phyloP scores from a whole-genome alignment of 2,329 filamentous ascomycete species.

The Trichoderma citrinoviride region DNA sequence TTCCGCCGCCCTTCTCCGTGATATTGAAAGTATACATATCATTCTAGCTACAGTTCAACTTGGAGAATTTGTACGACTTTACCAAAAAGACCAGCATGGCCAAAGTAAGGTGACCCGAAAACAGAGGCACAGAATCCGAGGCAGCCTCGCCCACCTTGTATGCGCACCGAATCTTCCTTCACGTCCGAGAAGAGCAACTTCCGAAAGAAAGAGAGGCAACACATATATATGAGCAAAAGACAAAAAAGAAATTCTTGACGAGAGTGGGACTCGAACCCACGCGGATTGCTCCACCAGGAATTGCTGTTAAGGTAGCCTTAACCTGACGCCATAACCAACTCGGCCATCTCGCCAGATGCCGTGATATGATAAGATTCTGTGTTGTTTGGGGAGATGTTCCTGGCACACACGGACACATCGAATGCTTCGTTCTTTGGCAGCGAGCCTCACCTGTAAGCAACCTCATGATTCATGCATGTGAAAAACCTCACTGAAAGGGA shows the following conservation, averaged over 20 bases:
- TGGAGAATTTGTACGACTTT: no score
- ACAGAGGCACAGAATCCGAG: no score
- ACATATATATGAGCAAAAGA: neutral
- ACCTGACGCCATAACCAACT: constrained; percentile 24
- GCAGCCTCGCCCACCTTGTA: no score
- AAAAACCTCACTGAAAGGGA: neutral
- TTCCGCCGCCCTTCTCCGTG: no score
- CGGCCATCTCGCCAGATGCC: constrained; percentile 21
- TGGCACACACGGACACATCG: neutral
- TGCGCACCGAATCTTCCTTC: no score
- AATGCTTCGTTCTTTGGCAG: neutral
- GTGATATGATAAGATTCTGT: neutral
- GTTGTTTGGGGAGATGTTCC: constrained; percentile 7
- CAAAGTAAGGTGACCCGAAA: no score
- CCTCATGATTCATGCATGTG: no score
- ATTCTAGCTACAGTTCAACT: no score
- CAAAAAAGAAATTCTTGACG: constrained; percentile 21
- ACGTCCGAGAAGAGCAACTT: no score
- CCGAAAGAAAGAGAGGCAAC: no score
- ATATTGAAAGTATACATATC: no score
- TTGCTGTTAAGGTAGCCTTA: constrained; percentile 24
- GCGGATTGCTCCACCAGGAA: constrained; percentile 24
- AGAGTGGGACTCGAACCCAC: constrained; percentile 26
- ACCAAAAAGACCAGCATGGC: no score
- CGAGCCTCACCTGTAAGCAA: neutral